phyloP scores from a whole-genome alignment of 1,139 yeast genomes.

The Yamadazyma siamensis region DNA sequence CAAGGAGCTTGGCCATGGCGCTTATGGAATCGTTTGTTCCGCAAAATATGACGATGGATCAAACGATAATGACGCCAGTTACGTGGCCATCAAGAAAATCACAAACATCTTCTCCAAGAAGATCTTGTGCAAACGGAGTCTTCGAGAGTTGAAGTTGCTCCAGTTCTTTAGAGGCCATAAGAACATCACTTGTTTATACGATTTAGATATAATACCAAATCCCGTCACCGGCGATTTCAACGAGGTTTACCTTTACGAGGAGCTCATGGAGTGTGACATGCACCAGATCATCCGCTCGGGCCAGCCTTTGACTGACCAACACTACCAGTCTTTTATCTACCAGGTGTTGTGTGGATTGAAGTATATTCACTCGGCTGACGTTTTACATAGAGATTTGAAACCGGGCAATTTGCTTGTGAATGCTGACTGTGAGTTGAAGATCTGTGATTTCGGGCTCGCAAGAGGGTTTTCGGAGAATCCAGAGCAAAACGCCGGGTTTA shows the following conservation, averaged over 20 bases:
- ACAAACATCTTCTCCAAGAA: conserved; percentile 88
- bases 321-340: conserved; percentile 87
- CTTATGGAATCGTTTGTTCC: conserved; percentile 93
- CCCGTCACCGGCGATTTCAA: conserved; percentile 68
- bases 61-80: conserved; percentile 24
- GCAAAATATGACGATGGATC: conserved; percentile 78
- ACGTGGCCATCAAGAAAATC: conserved; percentile 90
- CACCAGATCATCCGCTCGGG: conserved; percentile 93
- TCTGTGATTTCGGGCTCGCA: conserved; percentile 95
- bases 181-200: conserved; percentile 90
- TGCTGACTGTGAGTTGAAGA: conserved; percentile 94
- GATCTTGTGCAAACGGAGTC: conserved; percentile 82
- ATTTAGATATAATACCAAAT: conserved; percentile 85
- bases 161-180: conserved; percentile 92
- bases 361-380: conserved; percentile 89
- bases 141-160: conserved; percentile 81
- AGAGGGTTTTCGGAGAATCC: conserved; percentile 89
- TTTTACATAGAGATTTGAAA: conserved; percentile 87
- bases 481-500: conserved; percentile 81
- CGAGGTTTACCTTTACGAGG: conserved; percentile 90
- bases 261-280: conserved; percentile 97
- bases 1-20: conserved; percentile 94
- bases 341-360: conserved; percentile 92
- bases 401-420: conserved; percentile 92
- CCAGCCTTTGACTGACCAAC: conserved; percentile 92